Base-by-base conservation (phyloP, 371 early-diverging fungal species). In the Lichtheimia ornata region DNA sequence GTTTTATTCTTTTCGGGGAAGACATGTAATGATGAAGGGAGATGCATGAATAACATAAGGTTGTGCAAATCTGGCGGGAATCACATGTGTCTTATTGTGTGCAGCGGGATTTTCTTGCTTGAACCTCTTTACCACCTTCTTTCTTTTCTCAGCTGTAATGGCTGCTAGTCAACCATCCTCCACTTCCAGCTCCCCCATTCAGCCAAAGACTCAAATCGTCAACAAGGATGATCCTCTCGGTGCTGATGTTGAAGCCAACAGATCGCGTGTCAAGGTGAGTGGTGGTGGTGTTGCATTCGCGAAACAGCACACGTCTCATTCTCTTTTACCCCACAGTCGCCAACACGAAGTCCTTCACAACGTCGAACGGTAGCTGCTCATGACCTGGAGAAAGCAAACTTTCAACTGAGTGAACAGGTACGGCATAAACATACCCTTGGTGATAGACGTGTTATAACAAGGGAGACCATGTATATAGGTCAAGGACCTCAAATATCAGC, bases 401-500 rank as follows among this genome's bases (percentile, higher is more conserved):
- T 79, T 57, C 76, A 76, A 17, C 54, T 76, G 14, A 52, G 60
- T 9, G 80, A 79, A 53, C 80, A 79, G 65, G 69, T 58, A 24
- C 11, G 4, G 55, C 20, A 50, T 54, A 15, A 27, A 27, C 22
- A 35, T 41, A 15, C 14, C n/a, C 2, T 35, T 6, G 35, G 9
- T 35, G 11, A 35, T 9, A 35, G 2, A 9, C 35, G 35, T 35
- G 35, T n/a, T 35, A 45, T 43, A 40, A 28, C 28, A 2, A 28
- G 20, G 20, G 14, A 35, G 42, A 44, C 9, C 7, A 22, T 2
- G 4, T 53, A 15, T 22, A 22, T 52, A 71, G 71, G 74, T 77
- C 22, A 71, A 75, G 57, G 81, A 81, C 57, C 56, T 81, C 7
- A 73, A 72, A 30, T 61, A 69, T 54, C 81, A 81, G 41, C 45